Base-by-base conservation (phyloP, 192 early-diverging fungal genomes). In the Coemansia javaensis region DNA sequence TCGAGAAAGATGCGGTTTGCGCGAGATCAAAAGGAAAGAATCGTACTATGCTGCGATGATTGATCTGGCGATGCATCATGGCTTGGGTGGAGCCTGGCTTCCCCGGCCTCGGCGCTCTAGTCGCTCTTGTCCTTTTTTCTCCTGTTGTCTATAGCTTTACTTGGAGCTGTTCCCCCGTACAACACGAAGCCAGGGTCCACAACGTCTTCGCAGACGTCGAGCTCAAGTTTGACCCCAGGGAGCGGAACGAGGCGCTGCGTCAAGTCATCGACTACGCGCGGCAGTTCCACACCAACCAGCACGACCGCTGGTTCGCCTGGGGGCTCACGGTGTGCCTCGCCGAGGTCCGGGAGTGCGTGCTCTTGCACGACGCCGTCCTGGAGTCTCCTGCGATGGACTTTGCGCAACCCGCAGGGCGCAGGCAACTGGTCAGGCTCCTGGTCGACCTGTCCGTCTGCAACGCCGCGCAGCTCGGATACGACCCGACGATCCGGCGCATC, bases 361-460 rank as follows among this genome's bases (percentile, higher is more conserved):
- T 58, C 14, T 12, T 35, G 12, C 40, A 15, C 4, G 46, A 43
- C 34, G 12, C 1, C 12, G 41, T 25, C 3, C 12, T 38, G 1
- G 22, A 16, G 18, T 45, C 57, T 0, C 20, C 22, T 0, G 13
- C 35, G 7, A 44, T 33, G 16, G 23, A 37, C 11, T 27, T 52
- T 11, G 18, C 28, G 11, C 41, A 31, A 2, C 0, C 24, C 1
- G 9, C 20, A 4, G 47, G 47, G 2, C 33, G 47, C 2, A 17
- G 7, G 21, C 7, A n/a, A 1, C 32, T 52, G 9, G 38, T 60
- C 2, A 16, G 17, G 31, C 43, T 46, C 23, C 23, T 60, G 0
- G 44, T 60, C 0, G 12, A 37, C 32, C 47, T 49, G 58, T 60
- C 44, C 18, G 15, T 40, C 11, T 60, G 58, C 24, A n/a, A 32